Base-by-base conservation (phyloP, 2,329 filamentous ascomycete genomes). In the Arthrobotrys megalospora region DNA sequence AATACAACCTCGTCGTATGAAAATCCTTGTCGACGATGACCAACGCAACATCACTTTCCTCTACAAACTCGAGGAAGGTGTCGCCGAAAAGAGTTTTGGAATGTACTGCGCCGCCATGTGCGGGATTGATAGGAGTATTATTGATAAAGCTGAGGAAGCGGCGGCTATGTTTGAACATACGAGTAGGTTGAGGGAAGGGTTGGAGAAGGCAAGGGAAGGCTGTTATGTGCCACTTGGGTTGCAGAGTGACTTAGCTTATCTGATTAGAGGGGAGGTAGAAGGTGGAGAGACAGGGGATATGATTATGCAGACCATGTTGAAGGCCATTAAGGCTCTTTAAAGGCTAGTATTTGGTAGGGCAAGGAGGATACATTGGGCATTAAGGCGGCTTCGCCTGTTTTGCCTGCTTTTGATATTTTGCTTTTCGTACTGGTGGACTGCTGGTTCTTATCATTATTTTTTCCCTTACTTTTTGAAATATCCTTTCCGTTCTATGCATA, bases 101-200 rank as follows among this genome's bases (percentile, higher is more conserved):
- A 99, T 99, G 96, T 96, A 99, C 84, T 99, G 96, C 83, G 96
- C 96, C 0, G 91, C 93, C 77, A 99, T 99, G 96, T 99, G 96
- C 82, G 96, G 96, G 0, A 98, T 99, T 80, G 90, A 93, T 0
- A 87, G 87, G 52, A 91, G 91, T 69, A 90, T 99, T 14, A 93
- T 99, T 79, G 91, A 94, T 83, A 87, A 92, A 21, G 96, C 96
- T 0, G 96, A 99, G 84, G 89, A 91, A 21, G 96, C 96, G 5
- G 96, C 96, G 0, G 90, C 88, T 81, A 93, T 94, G 82, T 98
- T 96, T 94, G 96, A 99, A 85, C 94, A 97, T 84, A 98, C 96
- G 0, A 95, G 92, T 81, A 88, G 93, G 19, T 87, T 98, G 79
- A 96, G 94, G 84, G 94, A 97, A 84, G 94, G 92, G 76, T 86